A percentile compares a stretch with the other conserved stretches of the same genome.
Conservation (phyloP, 1,139 yeast genomes). For the Zygosaccharomyces sapae region DNA sequence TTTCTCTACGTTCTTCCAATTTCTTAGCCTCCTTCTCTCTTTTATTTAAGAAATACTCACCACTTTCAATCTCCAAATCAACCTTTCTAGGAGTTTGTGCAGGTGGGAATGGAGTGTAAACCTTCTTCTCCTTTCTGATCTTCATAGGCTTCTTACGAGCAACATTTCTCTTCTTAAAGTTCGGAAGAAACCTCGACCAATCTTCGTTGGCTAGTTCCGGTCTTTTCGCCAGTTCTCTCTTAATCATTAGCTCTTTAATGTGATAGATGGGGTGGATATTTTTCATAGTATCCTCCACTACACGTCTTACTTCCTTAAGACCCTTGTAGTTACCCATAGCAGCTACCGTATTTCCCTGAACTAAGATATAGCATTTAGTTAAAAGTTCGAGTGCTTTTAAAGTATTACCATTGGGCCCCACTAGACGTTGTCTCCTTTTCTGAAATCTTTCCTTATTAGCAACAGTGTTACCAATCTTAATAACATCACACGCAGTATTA, state of each 20-base stretch:
- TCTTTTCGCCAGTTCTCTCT: slow-evolving; percentile 87
- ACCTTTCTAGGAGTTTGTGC: slow-evolving; percentile 94
- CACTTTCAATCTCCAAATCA: slow-evolving; percentile 95
- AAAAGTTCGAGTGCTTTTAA: slow-evolving; percentile 89
- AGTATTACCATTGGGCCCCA: slow-evolving; percentile 97
- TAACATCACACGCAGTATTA: slow-evolving; percentile 92
- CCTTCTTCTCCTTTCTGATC: slow-evolving; percentile 66
- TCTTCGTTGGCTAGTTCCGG: slow-evolving; percentile 95
- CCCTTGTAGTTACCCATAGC: slow-evolving; percentile 98
- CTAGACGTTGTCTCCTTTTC: slow-evolving; percentile 91
- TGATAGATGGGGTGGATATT: slow-evolving; percentile 95
- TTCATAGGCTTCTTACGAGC: slow-evolving; percentile 86
- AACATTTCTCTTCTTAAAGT: slow-evolving; percentile 93
- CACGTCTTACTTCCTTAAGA: slow-evolving; percentile 83
- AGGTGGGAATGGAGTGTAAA: slow-evolving; percentile 99
- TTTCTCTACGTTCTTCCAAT: slow-evolving; percentile 71
- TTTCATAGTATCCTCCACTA: slow-evolving; percentile 96
- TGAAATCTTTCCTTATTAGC: slow-evolving; percentile 89
- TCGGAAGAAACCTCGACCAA: slow-evolving; percentile 96
- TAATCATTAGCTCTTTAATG: slow-evolving; percentile 95
- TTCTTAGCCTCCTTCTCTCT: slow-evolving; percentile 71
- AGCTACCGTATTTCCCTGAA: slow-evolving; percentile 96
- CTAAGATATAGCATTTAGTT: slow-evolving; percentile 89
- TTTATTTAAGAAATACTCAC: slow-evolving; percentile 93
- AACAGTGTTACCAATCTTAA: slow-evolving; percentile 87